Percentiles rank a stretch among this genome's conserved stretches.
These are phyloP conservation scores for Ophiostoma perfectum DNA, from an alignment of 2,329 filamentous ascomycete species.

Conservation along the genomic window DNA sequence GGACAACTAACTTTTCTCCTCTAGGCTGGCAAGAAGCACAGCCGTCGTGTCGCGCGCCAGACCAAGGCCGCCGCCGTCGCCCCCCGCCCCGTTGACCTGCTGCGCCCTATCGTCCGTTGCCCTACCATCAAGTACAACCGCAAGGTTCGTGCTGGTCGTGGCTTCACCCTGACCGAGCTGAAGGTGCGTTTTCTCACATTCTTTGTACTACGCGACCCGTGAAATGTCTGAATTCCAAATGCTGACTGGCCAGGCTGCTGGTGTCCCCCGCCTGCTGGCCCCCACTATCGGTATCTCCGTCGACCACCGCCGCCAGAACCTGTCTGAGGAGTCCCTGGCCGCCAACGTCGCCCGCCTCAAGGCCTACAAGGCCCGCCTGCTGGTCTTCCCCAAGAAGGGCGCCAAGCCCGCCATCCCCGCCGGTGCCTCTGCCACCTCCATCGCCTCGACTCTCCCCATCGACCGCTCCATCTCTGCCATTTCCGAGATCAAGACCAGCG, in stretches of 20 bases:
- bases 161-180: constrained; percentile 94
- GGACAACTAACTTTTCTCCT: constrained; percentile 28
- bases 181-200: constrained; percentile 63
- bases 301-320: constrained; percentile 94
- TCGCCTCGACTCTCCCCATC: constrained; percentile 65
- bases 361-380: constrained; percentile 92
- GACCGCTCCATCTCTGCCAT: constrained; percentile 59
- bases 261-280: constrained; percentile 89
- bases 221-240: background rate
- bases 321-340: constrained; percentile 89
- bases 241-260: constrained; percentile 64
- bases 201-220: background rate
- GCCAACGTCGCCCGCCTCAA: constrained; percentile 96
- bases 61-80: constrained; percentile 93
- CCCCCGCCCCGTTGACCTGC: constrained; percentile 93
- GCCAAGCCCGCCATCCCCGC: constrained; percentile 88
- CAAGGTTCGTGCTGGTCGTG: constrained; percentile 89
- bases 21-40: constrained; percentile 91
- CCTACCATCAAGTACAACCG: constrained; percentile 99
- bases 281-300: constrained; percentile 95
- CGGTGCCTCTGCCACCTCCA: constrained; percentile 61
- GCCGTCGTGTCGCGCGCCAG: constrained; percentile 83
- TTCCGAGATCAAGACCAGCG: constrained; percentile 74
- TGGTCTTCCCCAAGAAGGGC: constrained; percentile 94
- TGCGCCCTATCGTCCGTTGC: constrained; percentile 95